Conservation (phyloP, 2,329 filamentous ascomycete genomes). For the Ceratocystis variospora region DNA sequence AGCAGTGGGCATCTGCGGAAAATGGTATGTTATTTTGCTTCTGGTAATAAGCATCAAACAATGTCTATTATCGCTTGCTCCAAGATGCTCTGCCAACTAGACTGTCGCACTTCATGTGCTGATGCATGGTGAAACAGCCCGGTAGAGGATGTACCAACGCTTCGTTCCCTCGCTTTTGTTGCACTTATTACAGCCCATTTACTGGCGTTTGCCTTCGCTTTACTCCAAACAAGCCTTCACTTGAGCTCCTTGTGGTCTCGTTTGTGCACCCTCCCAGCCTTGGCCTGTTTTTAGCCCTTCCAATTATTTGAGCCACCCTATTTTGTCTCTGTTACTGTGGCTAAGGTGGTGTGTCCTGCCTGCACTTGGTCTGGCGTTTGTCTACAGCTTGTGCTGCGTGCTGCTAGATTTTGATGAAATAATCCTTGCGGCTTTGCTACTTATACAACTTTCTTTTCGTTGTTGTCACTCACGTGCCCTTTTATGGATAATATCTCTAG, state of each 20-base stretch:
- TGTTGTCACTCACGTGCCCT: constrained; percentile 9
- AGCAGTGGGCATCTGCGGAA: too few relatives aligned
- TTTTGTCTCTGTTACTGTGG: background rate
- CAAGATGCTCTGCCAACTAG: background rate
- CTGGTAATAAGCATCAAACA: too few relatives aligned
- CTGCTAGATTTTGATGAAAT: background rate
- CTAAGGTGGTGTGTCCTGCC: background rate
- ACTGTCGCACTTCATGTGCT: background rate
- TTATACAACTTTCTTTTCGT: background rate
- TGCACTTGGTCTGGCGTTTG: background rate
- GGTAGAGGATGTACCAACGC: background rate
- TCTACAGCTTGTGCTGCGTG: background rate
- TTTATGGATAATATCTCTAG: background rate
- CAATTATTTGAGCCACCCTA: background rate
- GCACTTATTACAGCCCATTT: background rate
- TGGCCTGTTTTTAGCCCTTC: background rate
- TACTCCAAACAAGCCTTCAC: background rate
- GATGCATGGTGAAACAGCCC: background rate
- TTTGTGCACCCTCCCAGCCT: background rate
- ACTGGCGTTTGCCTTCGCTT: background rate
- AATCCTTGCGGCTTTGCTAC: background rate
- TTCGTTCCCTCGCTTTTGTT: background rate
- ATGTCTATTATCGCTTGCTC: background rate
- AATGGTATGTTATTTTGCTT: too few relatives aligned
- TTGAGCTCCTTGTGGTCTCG: background rate